Conservation (phyloP, 1,284 basidiomycete genomes). For the Wallemia ichthyophaga region DNA sequence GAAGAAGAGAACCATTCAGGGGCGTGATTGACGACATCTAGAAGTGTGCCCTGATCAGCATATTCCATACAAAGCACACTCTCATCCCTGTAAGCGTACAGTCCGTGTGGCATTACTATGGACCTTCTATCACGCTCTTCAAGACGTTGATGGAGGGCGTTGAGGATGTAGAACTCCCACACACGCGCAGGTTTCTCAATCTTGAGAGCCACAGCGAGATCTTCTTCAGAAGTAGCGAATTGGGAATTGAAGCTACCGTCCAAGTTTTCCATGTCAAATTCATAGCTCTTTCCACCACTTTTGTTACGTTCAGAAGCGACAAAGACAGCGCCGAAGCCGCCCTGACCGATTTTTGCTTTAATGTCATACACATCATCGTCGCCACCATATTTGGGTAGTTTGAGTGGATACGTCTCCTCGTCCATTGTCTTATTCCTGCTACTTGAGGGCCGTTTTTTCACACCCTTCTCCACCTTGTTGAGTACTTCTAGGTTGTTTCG, state of each 20-base stretch:
- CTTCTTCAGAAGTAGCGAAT: slow-evolving; percentile 27
- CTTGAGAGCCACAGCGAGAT: slow-evolving; percentile 58
- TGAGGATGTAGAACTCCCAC: slow-evolving; percentile 81
- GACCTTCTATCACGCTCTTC: slow-evolving; percentile 26
- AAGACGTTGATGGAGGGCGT: slow-evolving; percentile 38
- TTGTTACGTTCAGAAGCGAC: slow-evolving; percentile 13
- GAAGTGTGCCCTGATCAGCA: slow-evolving; percentile 66
- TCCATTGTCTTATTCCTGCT: background rate
- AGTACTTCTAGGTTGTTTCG: background rate
- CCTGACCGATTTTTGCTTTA: slow-evolving; percentile 71
- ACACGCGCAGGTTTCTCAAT: slow-evolving; percentile 60
- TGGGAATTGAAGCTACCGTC: slow-evolving; percentile 15
- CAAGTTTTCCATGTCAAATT: slow-evolving; percentile 23
- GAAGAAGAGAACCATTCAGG: slow-evolving; percentile 20
- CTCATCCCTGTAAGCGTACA: slow-evolving; percentile 65
- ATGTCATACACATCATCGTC: slow-evolving; percentile 34
- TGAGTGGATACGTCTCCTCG: background rate
- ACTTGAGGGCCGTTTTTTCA: background rate
- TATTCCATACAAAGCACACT: slow-evolving; percentile 67
- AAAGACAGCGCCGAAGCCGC: slow-evolving; percentile 85
- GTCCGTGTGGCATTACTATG: slow-evolving; percentile 36
- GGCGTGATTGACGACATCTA: slow-evolving; percentile 74
- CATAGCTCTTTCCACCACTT: slow-evolving; percentile 22
- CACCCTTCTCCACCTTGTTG: background rate
- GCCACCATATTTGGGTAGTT: slow-evolving; percentile 15